phyloP scores from a whole-genome alignment of 768 basidiomycete species.

The Coprinellus aureogranulatus region DNA sequence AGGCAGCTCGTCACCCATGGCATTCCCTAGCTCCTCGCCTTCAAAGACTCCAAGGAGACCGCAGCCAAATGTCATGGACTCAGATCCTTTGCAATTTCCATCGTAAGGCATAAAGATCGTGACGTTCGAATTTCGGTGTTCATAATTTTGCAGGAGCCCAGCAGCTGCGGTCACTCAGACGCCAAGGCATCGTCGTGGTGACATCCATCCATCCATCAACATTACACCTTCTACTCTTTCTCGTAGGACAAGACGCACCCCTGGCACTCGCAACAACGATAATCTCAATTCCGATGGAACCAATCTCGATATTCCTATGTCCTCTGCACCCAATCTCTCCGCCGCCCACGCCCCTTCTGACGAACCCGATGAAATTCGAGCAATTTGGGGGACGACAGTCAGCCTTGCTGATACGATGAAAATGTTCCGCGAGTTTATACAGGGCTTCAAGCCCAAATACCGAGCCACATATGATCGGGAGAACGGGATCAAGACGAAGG shows the following conservation, averaged over 20 bases:
- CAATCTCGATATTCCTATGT: slow-evolving; percentile 54
- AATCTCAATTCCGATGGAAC: slow-evolving; percentile 61
- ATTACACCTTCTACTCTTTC: slow-evolving; percentile 48
- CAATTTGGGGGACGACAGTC: slow-evolving; percentile 98
- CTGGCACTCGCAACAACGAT: slow-evolving; percentile 31
- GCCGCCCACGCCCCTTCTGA: slow-evolving; percentile 62
- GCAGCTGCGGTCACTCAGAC: slow-evolving; percentile 45
- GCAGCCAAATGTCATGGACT: slow-evolving; percentile 44
- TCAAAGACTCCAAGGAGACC: slow-evolving; percentile 42
- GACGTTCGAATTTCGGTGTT: background rate
- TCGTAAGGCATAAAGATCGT: slow-evolving; percentile 48
- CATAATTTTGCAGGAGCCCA: slow-evolving; percentile 44
- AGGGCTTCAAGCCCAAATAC: slow-evolving; percentile 92
- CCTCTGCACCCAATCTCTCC: slow-evolving; percentile 55
- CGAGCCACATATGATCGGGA: slow-evolving; percentile 69
- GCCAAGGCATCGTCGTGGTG: slow-evolving; percentile 76
- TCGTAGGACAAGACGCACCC: slow-evolving; percentile 38
- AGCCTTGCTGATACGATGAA: slow-evolving; percentile 90
- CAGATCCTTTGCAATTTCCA: slow-evolving; percentile 70
- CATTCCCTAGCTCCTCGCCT: slow-evolving; percentile 65
- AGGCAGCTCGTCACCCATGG: slow-evolving; percentile 61
- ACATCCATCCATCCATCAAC: slow-evolving; percentile 82
- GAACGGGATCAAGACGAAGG: slow-evolving; percentile 49
- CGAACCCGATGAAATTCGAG: slow-evolving; percentile 80
- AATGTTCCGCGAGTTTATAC: slow-evolving; percentile 83